Percentiles rank a stretch among this genome's conserved stretches.
Conservation (phyloP, 345 rosid genomes). For the Gossypium bickii region DNA sequence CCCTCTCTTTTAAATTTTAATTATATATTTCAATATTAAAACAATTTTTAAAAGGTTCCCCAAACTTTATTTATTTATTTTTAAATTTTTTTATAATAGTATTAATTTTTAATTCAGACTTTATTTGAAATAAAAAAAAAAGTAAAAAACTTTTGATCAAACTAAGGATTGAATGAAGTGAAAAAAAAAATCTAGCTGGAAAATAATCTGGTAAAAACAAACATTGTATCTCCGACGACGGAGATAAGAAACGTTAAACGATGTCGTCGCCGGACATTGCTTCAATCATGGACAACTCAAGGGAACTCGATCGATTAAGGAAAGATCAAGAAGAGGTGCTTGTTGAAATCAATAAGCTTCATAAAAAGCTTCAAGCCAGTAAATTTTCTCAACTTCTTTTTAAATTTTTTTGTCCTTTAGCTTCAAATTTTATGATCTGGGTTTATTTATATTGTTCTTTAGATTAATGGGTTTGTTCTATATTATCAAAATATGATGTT, state of each 20-base stretch:
- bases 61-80: no score
- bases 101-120: neutral
- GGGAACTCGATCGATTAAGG: constrained; percentile 86
- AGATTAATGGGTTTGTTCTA: constrained; percentile 21
- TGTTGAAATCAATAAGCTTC: constrained; percentile 77
- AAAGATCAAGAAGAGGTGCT: constrained; percentile 65
- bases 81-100: neutral
- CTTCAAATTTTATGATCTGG: constrained; percentile 11
- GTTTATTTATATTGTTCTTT: neutral
- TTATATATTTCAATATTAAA: neutral
- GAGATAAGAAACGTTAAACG: neutral
- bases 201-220: neutral
- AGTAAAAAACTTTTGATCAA: constrained; percentile 9
- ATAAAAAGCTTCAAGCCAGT: constrained; percentile 77
- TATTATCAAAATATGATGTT: neutral
- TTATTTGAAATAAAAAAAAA: neutral
- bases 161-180: neutral
- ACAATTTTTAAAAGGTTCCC: neutral
- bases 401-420: neutral
- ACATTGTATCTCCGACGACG: constrained; percentile 10
- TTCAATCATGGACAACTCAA: constrained; percentile 66
- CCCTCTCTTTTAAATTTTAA: neutral
- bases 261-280: constrained; percentile 64
- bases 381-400: constrained; percentile 15
- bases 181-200: neutral